Evolutionary conservation across 2,329 filamentous ascomycete species (phyloP).

Genomic region (Monosporascus sp.): DNA sequence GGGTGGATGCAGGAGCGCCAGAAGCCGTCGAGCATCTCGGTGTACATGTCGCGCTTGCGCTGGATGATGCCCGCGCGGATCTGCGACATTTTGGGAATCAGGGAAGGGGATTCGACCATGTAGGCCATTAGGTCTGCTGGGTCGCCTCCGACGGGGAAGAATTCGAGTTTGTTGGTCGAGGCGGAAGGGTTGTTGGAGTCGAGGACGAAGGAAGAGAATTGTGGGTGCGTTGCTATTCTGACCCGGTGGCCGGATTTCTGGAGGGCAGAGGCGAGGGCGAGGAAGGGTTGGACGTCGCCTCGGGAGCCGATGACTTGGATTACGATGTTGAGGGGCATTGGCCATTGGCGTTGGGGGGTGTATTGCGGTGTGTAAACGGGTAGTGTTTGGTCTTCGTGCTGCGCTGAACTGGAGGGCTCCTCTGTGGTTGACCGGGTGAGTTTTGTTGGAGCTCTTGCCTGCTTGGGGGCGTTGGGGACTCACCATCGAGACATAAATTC

Average conservation of each 20-base stretch:
- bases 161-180: constrained; percentile 47
- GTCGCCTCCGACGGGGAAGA: constrained; percentile 72
- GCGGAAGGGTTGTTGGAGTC: constrained; percentile 43
- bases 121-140: constrained; percentile 69
- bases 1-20: constrained; percentile 83
- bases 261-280: constrained; percentile 61
- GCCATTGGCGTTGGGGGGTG: too few relatives aligned
- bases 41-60: constrained; percentile 48
- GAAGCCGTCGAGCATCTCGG: constrained; percentile 74
- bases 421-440: too few relatives aligned
- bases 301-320: constrained; percentile 71
- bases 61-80: constrained; percentile 31
- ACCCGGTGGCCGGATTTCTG: constrained; percentile 66
- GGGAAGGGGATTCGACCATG: constrained; percentile 34
- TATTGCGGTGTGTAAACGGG: too few relatives aligned
- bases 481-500: too few relatives aligned
- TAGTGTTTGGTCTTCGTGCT: too few relatives aligned
- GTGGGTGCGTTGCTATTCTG: constrained; percentile 65
- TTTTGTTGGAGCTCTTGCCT: too few relatives aligned
- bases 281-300: constrained; percentile 71
- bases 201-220: constrained; percentile 62
- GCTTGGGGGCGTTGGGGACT: too few relatives aligned
- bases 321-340: constrained; percentile 53
- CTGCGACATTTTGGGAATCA: constrained; percentile 30
- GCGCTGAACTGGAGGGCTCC: too few relatives aligned